Conservation (phyloP, 1,139 yeast genomes). For the Protomyces inouyei region DNA sequence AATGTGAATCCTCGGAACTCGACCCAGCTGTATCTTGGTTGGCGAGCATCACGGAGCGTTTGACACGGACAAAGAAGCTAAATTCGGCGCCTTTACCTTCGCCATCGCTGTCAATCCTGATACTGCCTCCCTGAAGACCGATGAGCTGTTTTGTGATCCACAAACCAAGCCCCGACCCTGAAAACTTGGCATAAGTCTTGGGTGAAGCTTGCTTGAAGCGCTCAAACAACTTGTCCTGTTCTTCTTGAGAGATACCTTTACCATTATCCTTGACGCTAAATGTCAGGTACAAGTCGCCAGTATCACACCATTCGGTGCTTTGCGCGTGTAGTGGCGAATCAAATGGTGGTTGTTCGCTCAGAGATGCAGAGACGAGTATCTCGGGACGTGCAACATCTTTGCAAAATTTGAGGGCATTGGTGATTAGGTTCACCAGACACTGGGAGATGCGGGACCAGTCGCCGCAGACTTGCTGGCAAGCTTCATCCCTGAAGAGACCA, state of each 20-base stretch:
- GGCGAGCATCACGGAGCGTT: background rate
- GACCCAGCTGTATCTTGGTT: background rate
- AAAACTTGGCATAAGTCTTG: slow-evolving; percentile 32
- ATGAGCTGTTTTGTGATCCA: slow-evolving; percentile 32
- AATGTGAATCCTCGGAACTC: background rate
- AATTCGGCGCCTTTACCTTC: slow-evolving; percentile 31
- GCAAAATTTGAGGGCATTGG: background rate
- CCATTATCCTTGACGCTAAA: slow-evolving; percentile 16
- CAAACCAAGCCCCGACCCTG: slow-evolving; percentile 33
- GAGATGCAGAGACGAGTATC: background rate
- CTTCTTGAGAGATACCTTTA: slow-evolving; percentile 1
- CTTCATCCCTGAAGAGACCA: background rate
- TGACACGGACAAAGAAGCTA: slow-evolving; percentile 27
- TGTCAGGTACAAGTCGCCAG: background rate
- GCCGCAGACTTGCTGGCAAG: background rate
- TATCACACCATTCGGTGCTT: background rate
- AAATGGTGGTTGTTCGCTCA: background rate
- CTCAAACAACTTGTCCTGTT: slow-evolving; percentile 27
- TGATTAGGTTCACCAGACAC: background rate
- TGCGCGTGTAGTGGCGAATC: background rate
- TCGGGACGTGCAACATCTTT: background rate
- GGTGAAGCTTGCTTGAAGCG: slow-evolving; percentile 33
- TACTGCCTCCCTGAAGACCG: slow-evolving; percentile 33
- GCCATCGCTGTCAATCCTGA: slow-evolving; percentile 28
- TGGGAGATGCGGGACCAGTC: background rate